Conservation (phyloP, 1,284 basidiomycete genomes). For the Fomitopsis pinicola region DNA sequence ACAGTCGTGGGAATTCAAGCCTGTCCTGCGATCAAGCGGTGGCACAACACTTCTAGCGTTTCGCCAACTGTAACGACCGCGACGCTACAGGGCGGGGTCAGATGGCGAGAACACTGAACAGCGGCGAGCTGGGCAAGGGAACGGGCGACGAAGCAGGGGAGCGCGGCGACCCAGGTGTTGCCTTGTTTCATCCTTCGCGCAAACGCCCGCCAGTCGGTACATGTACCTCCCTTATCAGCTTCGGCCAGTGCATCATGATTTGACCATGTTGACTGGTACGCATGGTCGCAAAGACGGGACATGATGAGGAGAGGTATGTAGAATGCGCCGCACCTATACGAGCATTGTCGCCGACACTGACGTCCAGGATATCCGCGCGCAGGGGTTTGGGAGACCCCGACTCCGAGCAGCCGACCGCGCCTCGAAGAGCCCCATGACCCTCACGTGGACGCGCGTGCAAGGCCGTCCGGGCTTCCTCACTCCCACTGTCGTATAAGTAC, state of each 20-base stretch:
- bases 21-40: not conserved
- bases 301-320: not conserved
- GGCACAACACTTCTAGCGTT: not conserved
- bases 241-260: no score
- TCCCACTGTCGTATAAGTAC: not conserved
- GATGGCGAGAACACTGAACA: not conserved
- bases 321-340: not conserved
- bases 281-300: no score
- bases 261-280: no score
- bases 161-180: not conserved
- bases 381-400: not conserved
- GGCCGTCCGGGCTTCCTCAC: not conserved
- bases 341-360: not conserved
- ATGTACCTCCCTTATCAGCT: no score
- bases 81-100: not conserved
- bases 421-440: not conserved
- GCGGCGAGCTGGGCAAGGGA: not conserved
- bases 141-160: not conserved
- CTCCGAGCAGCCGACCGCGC: not conserved
- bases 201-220: not conserved
- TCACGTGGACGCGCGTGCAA: conserved; percentile 7
- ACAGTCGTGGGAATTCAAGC: conserved; percentile 6
- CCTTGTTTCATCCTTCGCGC: not conserved
- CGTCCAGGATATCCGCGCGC: no score
- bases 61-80: not conserved